Percentiles rank a stretch among this genome's conserved stretches.
Conservation (phyloP, 2,329 filamentous ascomycete genomes). For the Claviceps paspali region DNA sequence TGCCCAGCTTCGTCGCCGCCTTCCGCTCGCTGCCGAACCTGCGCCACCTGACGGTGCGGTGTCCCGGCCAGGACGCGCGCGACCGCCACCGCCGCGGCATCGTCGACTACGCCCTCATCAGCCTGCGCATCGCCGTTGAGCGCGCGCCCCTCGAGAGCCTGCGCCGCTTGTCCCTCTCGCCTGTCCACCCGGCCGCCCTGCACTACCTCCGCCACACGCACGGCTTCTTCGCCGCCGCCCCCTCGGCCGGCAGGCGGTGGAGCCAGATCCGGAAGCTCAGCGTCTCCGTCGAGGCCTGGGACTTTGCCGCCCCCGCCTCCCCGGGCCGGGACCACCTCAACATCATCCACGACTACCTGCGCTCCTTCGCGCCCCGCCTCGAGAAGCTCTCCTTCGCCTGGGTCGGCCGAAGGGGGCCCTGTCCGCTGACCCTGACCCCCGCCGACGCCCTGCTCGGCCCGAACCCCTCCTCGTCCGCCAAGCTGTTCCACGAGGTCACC, state of each 20-base stretch:
- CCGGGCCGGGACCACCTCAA: constrained; percentile 56
- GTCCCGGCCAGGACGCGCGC: constrained; percentile 52
- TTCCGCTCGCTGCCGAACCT: constrained; percentile 54
- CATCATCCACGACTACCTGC: constrained; percentile 68
- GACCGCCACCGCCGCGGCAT: constrained; percentile 61
- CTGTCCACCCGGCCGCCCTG: constrained; percentile 61
- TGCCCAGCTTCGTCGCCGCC: constrained; percentile 67
- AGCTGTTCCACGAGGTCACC: constrained; percentile 50
- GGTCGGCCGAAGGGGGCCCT: constrained; percentile 60
- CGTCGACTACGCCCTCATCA: constrained; percentile 82
- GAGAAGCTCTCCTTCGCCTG: constrained; percentile 65
- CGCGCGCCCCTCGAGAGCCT: constrained; percentile 51
- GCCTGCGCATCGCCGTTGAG: constrained; percentile 70
- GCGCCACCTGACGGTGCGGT: constrained; percentile 59
- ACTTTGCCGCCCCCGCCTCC: constrained; percentile 40
- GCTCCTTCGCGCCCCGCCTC: constrained; percentile 48
- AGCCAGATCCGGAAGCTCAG: constrained; percentile 59
- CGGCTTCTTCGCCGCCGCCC: constrained; percentile 61
- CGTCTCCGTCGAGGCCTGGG: constrained; percentile 58
- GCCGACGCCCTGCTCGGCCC: no score
- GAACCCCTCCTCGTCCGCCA: constrained; percentile 23
- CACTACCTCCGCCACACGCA: constrained; percentile 61
- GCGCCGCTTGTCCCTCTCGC: constrained; percentile 53
- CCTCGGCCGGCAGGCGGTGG: constrained; percentile 60
- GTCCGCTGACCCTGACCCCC: constrained; percentile 53